Conservation (phyloP, 208 protist genomes). For the Trypanosoma congolense region DNA sequence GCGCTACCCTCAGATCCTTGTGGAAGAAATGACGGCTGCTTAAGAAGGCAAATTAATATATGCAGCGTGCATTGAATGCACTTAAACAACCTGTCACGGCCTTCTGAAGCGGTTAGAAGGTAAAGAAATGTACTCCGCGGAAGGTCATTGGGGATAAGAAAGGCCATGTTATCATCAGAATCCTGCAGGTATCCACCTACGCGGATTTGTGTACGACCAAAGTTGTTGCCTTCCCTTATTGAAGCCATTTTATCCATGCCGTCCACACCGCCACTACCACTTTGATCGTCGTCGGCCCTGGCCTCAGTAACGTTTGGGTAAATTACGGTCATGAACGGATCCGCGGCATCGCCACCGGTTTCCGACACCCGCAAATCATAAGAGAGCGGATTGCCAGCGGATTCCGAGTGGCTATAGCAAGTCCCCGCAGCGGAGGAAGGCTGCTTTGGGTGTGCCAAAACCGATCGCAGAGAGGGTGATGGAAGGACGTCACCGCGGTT, state of each 20-base stretch:
- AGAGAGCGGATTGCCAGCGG: too few species aligned
- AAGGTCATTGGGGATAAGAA: conserved; percentile 78
- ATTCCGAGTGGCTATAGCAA: too few species aligned
- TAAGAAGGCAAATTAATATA: conserved; percentile 65
- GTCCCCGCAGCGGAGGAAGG: too few species aligned
- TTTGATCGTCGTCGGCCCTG: conserved; percentile 17
- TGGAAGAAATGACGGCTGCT: conserved; percentile 60
- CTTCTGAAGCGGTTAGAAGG: conserved; percentile 81
- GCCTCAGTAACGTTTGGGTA: conserved; percentile 20
- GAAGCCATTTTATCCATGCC: background rate
- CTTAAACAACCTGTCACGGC: conserved; percentile 82
- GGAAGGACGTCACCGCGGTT: too few species aligned
- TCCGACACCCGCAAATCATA: too few species aligned
- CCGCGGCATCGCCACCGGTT: conserved; percentile 2
- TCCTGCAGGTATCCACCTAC: conserved; percentile 76
- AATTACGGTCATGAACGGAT: conserved; percentile 36
- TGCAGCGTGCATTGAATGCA: conserved; percentile 74
- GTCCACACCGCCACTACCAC: background rate
- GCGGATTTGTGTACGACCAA: conserved; percentile 61
- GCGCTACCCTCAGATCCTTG: conserved; percentile 38
- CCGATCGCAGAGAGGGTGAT: too few species aligned
- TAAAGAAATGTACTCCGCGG: conserved; percentile 78
- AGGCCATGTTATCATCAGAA: conserved; percentile 21
- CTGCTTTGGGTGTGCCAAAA: too few species aligned
- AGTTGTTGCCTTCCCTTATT: conserved; percentile 25